These are phyloP conservation scores for Aspergillus sp. DNA, from an alignment of 2,329 filamentous ascomycete genomes.

Conservation along the genomic window DNA sequence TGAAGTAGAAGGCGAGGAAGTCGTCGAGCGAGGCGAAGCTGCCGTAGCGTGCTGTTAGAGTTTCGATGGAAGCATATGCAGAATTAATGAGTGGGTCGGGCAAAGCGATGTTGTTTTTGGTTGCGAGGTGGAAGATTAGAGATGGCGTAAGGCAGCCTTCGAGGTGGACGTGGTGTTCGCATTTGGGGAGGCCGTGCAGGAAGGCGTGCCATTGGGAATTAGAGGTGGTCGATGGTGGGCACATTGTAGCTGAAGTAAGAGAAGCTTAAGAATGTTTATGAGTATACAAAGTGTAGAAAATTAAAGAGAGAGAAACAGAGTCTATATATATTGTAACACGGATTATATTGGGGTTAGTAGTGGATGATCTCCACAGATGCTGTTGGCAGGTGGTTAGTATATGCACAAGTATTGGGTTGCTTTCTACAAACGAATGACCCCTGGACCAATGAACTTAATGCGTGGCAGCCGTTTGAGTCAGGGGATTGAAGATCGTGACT, in stretches of 20 bases:
- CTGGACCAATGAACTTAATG: background rate
- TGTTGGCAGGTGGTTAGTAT: no score
- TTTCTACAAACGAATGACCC: no score
- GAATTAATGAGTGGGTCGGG: conserved; percentile 55
- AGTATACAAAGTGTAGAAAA: background rate
- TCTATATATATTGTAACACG: background rate
- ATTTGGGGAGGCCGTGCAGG: conserved; percentile 69
- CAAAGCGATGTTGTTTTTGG: conserved; percentile 64
- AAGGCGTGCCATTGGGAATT: conserved; percentile 57
- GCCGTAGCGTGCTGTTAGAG: conserved; percentile 64
- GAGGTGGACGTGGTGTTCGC: conserved; percentile 79
- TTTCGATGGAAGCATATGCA: conserved; percentile 61
- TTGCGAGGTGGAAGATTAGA: conserved; percentile 68
- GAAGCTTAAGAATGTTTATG: background rate
- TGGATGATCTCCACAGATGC: background rate
- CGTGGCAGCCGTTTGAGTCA: background rate
- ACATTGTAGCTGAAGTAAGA: background rate
- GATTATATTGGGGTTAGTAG: background rate
- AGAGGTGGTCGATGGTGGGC: conserved; percentile 49
- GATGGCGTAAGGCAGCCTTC: conserved; percentile 72
- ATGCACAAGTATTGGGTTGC: no score
- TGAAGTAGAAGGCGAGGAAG: conserved; percentile 77
- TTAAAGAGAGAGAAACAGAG: background rate
- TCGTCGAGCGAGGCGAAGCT: conserved; percentile 71
- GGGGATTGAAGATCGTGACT: background rate